Percentiles rank a stretch among this genome's conserved stretches.
phyloP scores from a whole-genome alignment of 805 yeast species.

The Spathaspora passalidarum region DNA sequence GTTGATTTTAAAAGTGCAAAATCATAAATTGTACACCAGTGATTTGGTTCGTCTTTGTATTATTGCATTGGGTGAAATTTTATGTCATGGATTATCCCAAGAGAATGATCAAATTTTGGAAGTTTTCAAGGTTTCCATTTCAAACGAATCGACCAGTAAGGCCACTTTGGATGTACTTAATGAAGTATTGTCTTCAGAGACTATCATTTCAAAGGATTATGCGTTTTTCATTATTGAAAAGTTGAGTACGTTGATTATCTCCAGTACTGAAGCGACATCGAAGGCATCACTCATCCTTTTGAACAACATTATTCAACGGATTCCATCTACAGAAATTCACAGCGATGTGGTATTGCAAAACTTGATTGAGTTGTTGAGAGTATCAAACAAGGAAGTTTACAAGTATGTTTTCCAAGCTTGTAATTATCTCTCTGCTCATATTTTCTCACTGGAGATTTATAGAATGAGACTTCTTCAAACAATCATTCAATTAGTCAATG shows the following conservation, averaged over 20 bases:
- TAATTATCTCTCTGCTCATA: conserved; percentile 1
- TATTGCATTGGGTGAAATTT: conserved; percentile 20
- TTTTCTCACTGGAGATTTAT: conserved; percentile 3
- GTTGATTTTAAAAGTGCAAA: conserved; percentile 16
- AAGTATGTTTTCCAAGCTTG: conserved; percentile 6
- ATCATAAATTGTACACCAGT: conserved; percentile 24
- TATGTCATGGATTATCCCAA: conserved; percentile 9
- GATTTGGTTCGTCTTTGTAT: conserved; percentile 28
- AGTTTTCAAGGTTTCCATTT: conserved; percentile 21
- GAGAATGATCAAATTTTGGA: conserved; percentile 8
- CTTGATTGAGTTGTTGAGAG: conserved; percentile 7
- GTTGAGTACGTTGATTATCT: conserved; percentile 18
- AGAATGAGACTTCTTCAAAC: conserved; percentile 4
- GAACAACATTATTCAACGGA: conserved; percentile 3
- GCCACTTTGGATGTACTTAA: conserved; percentile 24
- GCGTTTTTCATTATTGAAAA: conserved; percentile 15
- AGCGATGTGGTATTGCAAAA: conserved; percentile 1
- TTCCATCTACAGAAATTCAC: not conserved
- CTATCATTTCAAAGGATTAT: conserved; percentile 7
- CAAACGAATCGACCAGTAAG: conserved; percentile 24
- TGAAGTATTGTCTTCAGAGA: conserved; percentile 8
- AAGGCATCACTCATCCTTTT: conserved; percentile 19
- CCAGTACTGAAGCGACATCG: conserved; percentile 26
- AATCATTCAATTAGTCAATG: conserved; percentile 7
- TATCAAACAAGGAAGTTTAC: conserved; percentile 6